Evolutionary conservation across 192 early-diverging fungal genomes (phyloP), one percentile per base, ranked within the genome.

Genomic region (Coemansia sp.): DNA sequence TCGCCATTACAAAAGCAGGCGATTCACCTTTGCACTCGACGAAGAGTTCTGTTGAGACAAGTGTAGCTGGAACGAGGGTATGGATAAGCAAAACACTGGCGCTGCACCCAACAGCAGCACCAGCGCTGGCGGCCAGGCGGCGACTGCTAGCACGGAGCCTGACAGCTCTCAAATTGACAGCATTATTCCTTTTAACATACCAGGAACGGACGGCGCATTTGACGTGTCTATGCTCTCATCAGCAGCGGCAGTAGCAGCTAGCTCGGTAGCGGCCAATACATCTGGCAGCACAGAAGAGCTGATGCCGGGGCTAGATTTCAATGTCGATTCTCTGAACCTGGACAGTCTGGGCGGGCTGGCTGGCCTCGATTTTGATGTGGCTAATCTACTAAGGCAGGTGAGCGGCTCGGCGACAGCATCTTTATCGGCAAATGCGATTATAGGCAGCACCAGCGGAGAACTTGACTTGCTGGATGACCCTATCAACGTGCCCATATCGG

Each of bases 281-380:
- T 8, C 32, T 48, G 21, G 27, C 63, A 19, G 39, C 24, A 8
- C 32, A 37, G 49, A 29, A 17, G 32, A 35, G 54, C 55, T 22
- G 64, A 57, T 47, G 2, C 15, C 64, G 1, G 32, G 32, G 19
- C 56, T 81, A 25, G 73, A 68, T 8, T 81, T 81, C 21, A 81
- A 72, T 37, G 69, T 81, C 24, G 78, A 81, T 27, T 60, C 66
- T 37, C 69, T 81, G 15, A 81, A 81, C 52, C 60, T 81, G 1
- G 72, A 75, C 11, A 67, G 59, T 22, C 49, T 81, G 8, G 22
- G 55, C 15, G 65, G 65, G 10, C 58, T 79, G 23, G 58, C 53
- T 17, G 67, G 73, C 7, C 56, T 76, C 4, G 72, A 74, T 37
- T 81, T 81, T 58, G 78, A 81, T 55, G 51, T 81, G 55, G 55